Base-by-base conservation (phyloP, 345 rosid species). In the Sonneratia alba region DNA sequence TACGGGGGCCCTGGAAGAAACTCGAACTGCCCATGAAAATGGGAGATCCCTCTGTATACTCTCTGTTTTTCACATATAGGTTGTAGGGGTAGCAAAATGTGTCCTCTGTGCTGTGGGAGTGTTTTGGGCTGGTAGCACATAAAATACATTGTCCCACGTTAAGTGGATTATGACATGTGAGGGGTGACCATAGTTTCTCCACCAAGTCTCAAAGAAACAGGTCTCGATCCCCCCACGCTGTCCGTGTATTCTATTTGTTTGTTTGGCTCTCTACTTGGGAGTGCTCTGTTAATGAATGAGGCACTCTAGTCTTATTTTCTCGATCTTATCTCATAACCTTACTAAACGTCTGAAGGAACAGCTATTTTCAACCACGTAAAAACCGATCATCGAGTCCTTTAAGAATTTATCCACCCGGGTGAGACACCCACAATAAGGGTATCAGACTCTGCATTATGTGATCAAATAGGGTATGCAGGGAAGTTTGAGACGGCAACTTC, bases 1-100 rank as follows among this genome's bases (percentile, higher is more conserved):
- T 84, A 80, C 43, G 87, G 87, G 49, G 87, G 87, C 14, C 87
- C 87, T 13, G 87, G 87, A 51, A 82, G 59, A 67, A 84, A 84
- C 68, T 75, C 82, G 21, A 82, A 82, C 43, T 84, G 87, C 78
- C 75, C 71, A 3, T 84, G 76, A 79, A 70, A 13, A 40, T 3
- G 5, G 3, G 1, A 12, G 15, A 10, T 1, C 34, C 13, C 34
- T 43, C 51, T 19, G 27, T n/a, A 43, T 22, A 68, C 56, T 43
- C 36, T 16, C 51, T 21, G 24, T 40, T 67, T 40, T 45, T n/a
- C 36, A 32, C 19, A 21, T 43, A 45, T 45, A 66, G 51, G 70
- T n/a, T 34, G 36, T 68, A 36, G 6, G 70, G 27, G 53, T 68
- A 32, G 70, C 22, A 68, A 68, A 10, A 10, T 36, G 34, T 34